Evolutionary conservation across 306 rosid species (phyloP).

Genomic region (Castanea sativa): DNA sequence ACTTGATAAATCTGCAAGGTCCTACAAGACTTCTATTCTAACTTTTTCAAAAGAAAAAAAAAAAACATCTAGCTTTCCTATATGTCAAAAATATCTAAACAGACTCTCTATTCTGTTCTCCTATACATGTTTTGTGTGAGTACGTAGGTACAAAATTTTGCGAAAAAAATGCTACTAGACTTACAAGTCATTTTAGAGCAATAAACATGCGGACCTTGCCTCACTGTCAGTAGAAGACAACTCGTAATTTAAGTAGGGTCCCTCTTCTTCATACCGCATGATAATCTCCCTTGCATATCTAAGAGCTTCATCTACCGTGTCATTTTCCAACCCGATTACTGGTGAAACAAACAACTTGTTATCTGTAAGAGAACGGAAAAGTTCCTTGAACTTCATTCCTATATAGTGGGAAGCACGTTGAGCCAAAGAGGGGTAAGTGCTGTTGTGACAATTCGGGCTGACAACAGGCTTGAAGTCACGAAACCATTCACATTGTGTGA

Average conservation of each 20-base stretch:
- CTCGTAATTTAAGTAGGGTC: conserved; percentile 27
- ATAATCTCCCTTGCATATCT: conserved; percentile 68
- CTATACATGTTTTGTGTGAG: background rate
- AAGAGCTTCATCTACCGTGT: conserved; percentile 62
- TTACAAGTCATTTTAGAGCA: background rate
- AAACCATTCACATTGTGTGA: conserved; percentile 70
- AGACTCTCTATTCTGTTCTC: background rate
- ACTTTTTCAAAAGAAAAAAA: background rate
- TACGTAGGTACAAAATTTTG: conserved; percentile 21
- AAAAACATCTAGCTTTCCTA: background rate
- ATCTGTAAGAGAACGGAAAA: conserved; percentile 42
- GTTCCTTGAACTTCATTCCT: conserved; percentile 66
- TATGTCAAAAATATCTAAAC: conserved; percentile 1
- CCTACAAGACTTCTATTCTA: background rate
- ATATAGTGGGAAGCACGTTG: conserved; percentile 61
- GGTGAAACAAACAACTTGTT: conserved; percentile 62
- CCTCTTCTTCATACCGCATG: conserved; percentile 41
- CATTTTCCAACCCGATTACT: conserved; percentile 56
- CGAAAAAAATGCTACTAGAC: background rate
- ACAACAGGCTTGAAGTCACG: conserved; percentile 54
- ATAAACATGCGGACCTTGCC: conserved; percentile 29
- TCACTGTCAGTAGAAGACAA: conserved; percentile 44
- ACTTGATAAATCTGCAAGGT: background rate
- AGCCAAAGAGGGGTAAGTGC: conserved; percentile 45
- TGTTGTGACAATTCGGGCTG: conserved; percentile 25